Percentiles rank a stretch among this genome's conserved stretches.
Evolutionary conservation across 2,329 filamentous ascomycete species (phyloP).

Genomic region (Triangularia verruculosa): DNA sequence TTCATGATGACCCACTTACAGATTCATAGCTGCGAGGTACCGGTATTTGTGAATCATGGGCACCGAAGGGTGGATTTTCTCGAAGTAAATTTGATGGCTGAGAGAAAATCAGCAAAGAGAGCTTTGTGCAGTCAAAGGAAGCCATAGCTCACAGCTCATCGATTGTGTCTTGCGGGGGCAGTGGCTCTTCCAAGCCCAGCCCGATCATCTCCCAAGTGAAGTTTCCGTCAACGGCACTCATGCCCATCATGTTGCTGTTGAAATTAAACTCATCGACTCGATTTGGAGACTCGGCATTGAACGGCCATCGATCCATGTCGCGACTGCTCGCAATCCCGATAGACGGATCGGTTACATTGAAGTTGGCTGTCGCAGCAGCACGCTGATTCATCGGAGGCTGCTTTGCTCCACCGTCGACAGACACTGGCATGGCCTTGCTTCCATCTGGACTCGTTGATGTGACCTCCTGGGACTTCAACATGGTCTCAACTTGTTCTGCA

Average conservation of each 20-base stretch:
- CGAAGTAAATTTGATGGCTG: constrained; percentile 82
- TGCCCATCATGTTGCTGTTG: constrained; percentile 45
- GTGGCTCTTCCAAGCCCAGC: constrained; percentile 56
- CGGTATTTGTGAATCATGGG: constrained; percentile 89
- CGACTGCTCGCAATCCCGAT: constrained; percentile 47
- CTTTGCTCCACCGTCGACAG: constrained; percentile 31
- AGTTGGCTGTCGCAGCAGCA: constrained; percentile 36
- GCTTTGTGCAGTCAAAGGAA: constrained; percentile 7
- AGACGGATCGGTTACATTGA: constrained; percentile 44
- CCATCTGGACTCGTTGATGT: constrained; percentile 36
- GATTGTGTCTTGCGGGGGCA: constrained; percentile 60
- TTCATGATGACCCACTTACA: constrained; percentile 46
- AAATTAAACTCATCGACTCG: constrained; percentile 55
- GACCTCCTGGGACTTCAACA: constrained; percentile 76
- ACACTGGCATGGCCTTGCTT: constrained; percentile 35
- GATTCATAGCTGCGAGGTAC: constrained; percentile 83
- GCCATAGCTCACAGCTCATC: constrained; percentile 72
- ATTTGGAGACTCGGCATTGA: constrained; percentile 51
- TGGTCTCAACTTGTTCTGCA: constrained; percentile 85
- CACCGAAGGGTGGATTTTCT: constrained; percentile 80
- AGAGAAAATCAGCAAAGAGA: constrained; percentile 16
- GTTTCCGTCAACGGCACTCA: constrained; percentile 50
- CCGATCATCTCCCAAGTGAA: constrained; percentile 79
- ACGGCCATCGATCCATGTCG: constrained; percentile 55
- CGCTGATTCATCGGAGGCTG: constrained; percentile 31